Base-by-base conservation (phyloP, 108 stramenopile species). In the Asterionellopsis glacialis region DNA sequence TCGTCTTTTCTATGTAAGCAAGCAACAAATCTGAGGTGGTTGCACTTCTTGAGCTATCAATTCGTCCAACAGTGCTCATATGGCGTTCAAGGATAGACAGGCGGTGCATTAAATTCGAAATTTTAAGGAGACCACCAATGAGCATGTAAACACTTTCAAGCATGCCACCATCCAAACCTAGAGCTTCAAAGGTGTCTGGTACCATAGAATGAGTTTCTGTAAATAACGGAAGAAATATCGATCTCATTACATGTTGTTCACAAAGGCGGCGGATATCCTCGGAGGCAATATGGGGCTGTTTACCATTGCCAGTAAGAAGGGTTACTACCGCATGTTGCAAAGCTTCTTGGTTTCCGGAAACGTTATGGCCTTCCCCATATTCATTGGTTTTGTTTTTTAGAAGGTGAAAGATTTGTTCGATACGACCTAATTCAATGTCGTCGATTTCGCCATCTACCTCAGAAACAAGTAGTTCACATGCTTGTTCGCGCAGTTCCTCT, bases 91-190 rank as follows among this genome's bases (percentile, higher is more conserved):
- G 21, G 25, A 44, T 63, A n/a, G 33, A 44, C 1, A 72, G 41
- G 16, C 77, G 70, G 27, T 54, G 43, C 13, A 63, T 62, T 49
- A 76, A 59, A 16, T 67, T 72, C 45, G 64, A 75, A 18, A 70
- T 48, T 18, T 54, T 53, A 26, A 66, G 28, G 51, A 41, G 68
- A 62, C 61, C 24, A 55, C 41, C 0, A 52, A 16, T 9, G 47
- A 48, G 47, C 33, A 33, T 33, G 33, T 2, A 33, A 7, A 33
- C 33, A 33, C 33, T 33, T 33, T 33, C 33, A 33, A 33, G 33
- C 33, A 33, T 33, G 7, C 7, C 33, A 7, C 33, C 33, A 33
- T 33, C 7, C 5, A 33, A 33, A 33, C 33, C 33, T 2, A 33
- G 33, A 33, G 7, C 33, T 33, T 33, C 33, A 33, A 33, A 33